Evolutionary conservation across 2,329 filamentous ascomycete species (phyloP), one percentile per base, ranked within the genome.

Genomic region (Hypoxylon sp.): DNA sequence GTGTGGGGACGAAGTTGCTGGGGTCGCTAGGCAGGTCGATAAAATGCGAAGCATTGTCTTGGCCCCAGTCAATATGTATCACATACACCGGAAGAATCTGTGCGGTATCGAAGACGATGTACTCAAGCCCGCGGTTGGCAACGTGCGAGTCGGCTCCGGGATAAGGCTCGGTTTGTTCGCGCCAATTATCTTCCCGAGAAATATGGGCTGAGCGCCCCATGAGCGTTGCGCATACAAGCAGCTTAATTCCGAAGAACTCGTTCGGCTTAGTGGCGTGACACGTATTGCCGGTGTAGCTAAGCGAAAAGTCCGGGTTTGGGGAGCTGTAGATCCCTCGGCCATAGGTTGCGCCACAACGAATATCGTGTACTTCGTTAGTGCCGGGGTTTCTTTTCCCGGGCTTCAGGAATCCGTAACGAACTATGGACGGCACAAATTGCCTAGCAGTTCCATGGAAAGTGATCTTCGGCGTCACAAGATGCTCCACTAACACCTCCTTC

Each of bases 21-120:
- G 71, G 65, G 47, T 79, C 63, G 3, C 39, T 50, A 0, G 74
- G 73, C 14, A 76, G 71, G 9, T 63, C 55, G 6, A 55, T 64
- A 11, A 75, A 76, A 52, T 78, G 67, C 39, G 74, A 65, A 9
- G 78, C 73, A 54, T 78, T 75, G 2, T 80, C 75, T 14, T 72
- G 70, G 3, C 80, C 80, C 66, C 80, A 80, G 62, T 85, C 83
- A 8, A 84, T 73, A 63, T 85, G 82, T 4, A 84, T 76, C 9
- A 84, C 81, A 59, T 84, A 83, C 54, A 81, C 81, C 0, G 83
- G 83, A 9, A 84, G 72, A 9, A 84, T 83, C 51, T 81, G 81
- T 3, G 77, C 75, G 6, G 75, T 68, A n/a, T 83, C 74, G 67
- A 84, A 83, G 11, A 83, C 80, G 19, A 85, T 77, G 58, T 83